Evolutionary conservation across 2,329 filamentous ascomycete genomes (phyloP).

Genomic region (Neoascochyta sp.): DNA sequence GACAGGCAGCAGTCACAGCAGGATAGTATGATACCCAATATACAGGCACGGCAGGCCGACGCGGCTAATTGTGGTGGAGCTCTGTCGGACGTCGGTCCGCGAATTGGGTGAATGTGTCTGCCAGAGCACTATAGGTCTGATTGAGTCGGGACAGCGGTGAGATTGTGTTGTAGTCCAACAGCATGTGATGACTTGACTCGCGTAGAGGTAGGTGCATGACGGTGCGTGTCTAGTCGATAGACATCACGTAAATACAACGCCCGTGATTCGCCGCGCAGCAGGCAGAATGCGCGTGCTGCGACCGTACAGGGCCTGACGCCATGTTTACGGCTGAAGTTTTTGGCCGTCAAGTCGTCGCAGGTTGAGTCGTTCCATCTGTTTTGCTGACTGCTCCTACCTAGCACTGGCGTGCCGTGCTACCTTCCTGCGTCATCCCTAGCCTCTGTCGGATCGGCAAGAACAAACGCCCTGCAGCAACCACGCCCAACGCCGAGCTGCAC

Average conservation of each 20-base stretch:
- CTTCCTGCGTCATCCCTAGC: constrained; percentile 18
- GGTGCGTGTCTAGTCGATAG: too few species aligned
- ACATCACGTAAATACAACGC: constrained; percentile 31
- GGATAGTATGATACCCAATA: too few species aligned
- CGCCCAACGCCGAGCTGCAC: constrained; percentile 24
- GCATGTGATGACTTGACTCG: constrained; percentile 14
- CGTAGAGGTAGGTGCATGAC: too few species aligned
- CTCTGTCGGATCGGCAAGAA: constrained; percentile 19
- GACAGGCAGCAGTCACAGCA: constrained; percentile 8
- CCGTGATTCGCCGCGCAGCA: constrained; percentile 19
- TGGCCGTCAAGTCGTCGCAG: constrained; percentile 1
- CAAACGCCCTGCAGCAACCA: constrained; percentile 23
- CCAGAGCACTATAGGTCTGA: too few species aligned
- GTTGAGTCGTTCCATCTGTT: too few species aligned
- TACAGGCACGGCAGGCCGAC: constrained; percentile 4
- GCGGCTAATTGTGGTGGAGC: constrained; percentile 12
- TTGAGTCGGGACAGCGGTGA: too few species aligned
- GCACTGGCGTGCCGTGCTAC: constrained; percentile 4
- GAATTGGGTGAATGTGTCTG: too few species aligned
- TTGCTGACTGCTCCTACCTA: constrained; percentile 1
- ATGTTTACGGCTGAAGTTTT: constrained; percentile 15
- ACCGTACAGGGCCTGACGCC: constrained; percentile 17
- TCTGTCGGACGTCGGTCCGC: too few species aligned
- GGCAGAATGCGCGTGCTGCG: constrained; percentile 1
- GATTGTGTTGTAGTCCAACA: too few species aligned